phyloP scores from a whole-genome alignment of 2,329 filamentous ascomycete species.

The Blastomyces percursus region DNA sequence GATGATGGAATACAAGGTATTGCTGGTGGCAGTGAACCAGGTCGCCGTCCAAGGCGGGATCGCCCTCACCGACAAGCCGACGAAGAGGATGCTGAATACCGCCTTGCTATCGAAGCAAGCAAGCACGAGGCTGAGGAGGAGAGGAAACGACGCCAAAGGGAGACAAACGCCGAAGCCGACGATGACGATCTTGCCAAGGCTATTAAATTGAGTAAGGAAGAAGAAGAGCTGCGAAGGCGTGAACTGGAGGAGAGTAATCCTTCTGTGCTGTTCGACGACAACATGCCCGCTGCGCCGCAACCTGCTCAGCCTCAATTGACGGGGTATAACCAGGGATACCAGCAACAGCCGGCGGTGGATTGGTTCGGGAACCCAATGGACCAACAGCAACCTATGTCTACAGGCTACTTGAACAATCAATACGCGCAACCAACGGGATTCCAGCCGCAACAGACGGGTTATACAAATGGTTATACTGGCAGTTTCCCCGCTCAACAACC shows the following conservation, averaged over 20 bases:
- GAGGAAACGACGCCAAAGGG: conserved; percentile 51
- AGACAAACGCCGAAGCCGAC: conserved; percentile 45
- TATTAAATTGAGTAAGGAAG: conserved; percentile 89
- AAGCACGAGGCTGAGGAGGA: conserved; percentile 94
- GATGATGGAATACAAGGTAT: conserved; percentile 55
- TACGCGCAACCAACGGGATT: conserved; percentile 72
- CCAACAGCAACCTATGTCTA: conserved; percentile 58
- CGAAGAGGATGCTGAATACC: conserved; percentile 84
- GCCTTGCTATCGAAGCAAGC: conserved; percentile 84
- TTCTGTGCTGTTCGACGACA: conserved; percentile 77
- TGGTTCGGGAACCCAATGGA: conserved; percentile 95
- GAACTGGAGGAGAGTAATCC: conserved; percentile 82
- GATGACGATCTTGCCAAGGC: conserved; percentile 92
- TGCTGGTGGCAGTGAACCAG: conserved; percentile 30
- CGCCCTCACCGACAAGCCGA: conserved; percentile 47
- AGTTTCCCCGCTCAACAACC: conserved; percentile 60
- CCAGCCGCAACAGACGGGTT: conserved; percentile 49
- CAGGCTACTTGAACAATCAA: conserved; percentile 55
- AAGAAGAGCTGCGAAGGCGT: conserved; percentile 68
- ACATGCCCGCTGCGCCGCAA: conserved; percentile 51
- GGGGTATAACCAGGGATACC: conserved; percentile 92
- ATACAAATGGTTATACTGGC: conserved; percentile 57
- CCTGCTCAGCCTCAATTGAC: conserved; percentile 64
- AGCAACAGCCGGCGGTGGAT: conserved; percentile 91
- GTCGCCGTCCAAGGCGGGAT: conserved; percentile 34